phyloP scores from a whole-genome alignment of 768 basidiomycete genomes.

The Agrocybe praecox region DNA sequence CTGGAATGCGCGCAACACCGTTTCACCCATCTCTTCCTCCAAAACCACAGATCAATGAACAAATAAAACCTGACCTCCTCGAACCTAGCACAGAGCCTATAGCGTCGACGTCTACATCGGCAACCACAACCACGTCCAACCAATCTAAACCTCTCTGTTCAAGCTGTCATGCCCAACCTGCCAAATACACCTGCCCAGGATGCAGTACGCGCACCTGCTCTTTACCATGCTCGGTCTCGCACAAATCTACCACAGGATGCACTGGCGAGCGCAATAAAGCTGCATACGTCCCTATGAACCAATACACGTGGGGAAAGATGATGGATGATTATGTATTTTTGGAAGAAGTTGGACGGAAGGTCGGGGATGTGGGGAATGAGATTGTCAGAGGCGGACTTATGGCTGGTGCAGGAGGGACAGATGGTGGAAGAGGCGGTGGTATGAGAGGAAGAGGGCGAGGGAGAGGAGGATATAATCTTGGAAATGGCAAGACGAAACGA shows the following conservation, averaged over 20 bases:
- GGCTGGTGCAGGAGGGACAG: constrained; percentile 25
- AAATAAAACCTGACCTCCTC: constrained; percentile 6
- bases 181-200: constrained; percentile 81
- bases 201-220: constrained; percentile 78
- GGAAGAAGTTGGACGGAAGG: constrained; percentile 79
- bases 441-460: constrained; percentile 30
- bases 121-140: background rate
- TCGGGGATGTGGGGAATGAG: constrained; percentile 73
- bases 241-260: constrained; percentile 66
- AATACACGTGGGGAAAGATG: constrained; percentile 85
- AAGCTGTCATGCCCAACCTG: constrained; percentile 45
- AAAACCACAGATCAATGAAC: constrained; percentile 7
- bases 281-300: constrained; percentile 78
- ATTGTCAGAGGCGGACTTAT: constrained; percentile 64
- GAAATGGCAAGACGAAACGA: constrained; percentile 52
- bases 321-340: constrained; percentile 89
- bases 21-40: constrained; percentile 18
- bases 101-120: constrained; percentile 19
- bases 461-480: constrained; percentile 24
- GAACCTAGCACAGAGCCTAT: no score
- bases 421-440: constrained; percentile 22
- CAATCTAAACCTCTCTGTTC: constrained; percentile 38
- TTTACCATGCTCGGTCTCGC: constrained; percentile 61
- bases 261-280: constrained; percentile 75
- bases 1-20: background rate